Evolutionary conservation across 177 flowering plant genomes (phyloP), one percentile per base, ranked within the genome.

Genomic region (Vitis hybrid): DNA sequence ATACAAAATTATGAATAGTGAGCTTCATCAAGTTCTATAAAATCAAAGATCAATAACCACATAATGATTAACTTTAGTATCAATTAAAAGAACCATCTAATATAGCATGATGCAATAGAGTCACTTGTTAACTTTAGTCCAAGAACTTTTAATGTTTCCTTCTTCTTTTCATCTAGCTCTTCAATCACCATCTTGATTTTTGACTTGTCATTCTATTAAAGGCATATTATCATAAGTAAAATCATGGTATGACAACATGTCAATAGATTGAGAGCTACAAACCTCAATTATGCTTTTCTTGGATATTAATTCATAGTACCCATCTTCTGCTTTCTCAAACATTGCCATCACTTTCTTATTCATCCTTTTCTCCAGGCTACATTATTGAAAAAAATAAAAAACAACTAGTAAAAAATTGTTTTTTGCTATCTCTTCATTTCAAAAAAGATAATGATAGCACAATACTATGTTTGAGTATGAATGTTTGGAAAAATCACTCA

Each of bases 261-360:
- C 41, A 21, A 48, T n/a, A 54, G 56, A 72, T 11, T 48, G 35
- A 51, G 66, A 48, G 73, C 59, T 75, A 69, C 82, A 32, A 61
- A 95, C 99, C 95, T 96, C 98, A 73, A 96, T 90, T 27, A 91
- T 96, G 77, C 82, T 91, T 84, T 96, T 93, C 87, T 87, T 93
- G 24, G 97, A 91, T 76, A 93, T 84, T 73, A 96, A 82, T 60
- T 85, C 95, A 63, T 90, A 91, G 82, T 90, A 96, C 77, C 93
- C 98, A 77, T 93, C 99, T 80, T 96, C 98, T 61, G 99, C 99
- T 80, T 93, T 92, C 83, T 96, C 99, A 77, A 96, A 96, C 99
- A 96, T 96, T 52, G 95, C 92, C 95, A 96, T 96, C 27, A 92
- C 98, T 80, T 96, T 96, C 82, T 96, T 96, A 80, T 96, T 96